Evolutionary conservation across 2,329 filamentous ascomycete species (phyloP), one percentile per base, ranked within the genome.

Genomic region (Ceratocystis harringtonii): DNA sequence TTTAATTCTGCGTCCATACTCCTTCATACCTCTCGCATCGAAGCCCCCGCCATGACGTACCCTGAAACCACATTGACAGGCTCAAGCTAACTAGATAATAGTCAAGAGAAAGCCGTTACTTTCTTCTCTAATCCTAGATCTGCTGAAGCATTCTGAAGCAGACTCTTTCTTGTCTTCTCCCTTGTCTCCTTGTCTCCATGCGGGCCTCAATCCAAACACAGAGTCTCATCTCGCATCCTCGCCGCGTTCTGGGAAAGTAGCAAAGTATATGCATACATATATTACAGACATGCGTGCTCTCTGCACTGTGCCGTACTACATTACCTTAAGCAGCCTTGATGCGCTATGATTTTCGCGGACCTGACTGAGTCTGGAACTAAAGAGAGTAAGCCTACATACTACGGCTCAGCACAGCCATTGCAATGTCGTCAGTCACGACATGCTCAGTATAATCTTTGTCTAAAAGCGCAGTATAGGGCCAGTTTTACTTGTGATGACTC

Each of bases 251-350:
- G 22, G 1, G 36, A 41, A 12, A 41, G 36, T 4, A 41, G 36
- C 5, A 50, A 50, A 50, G 19, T 50, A 50, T 22, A 25, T 50
- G 48, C 48, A 50, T 50, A 25, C 45, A n/a, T 50, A 7, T 12
- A 30, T 22, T n/a, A 50, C n/a, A n/a, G 48, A 52, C 48, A 25
- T 52, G 48, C 48, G 22, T 52, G 22, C n/a, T 3, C n/a, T 19
- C 52, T 57, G 22, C 30, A 32, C 52, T 57, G 52, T n/a, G 52
- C 52, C 52, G 52, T 57, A 57, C 52, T 57, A 57, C 52, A 57
- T 57, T 57, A 32, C 28, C 30, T 3, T 28, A 57, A 57, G 28
- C 52, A 28, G 52, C 22, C 52, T 50, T 50, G 48, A 50, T 50
- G 48, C 48, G 48, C 48, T 50, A 50, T 25, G 48, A 50, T 50